Evolutionary conservation across 768 basidiomycete species (phyloP), one percentile per base, ranked within the genome.

Genomic region (Hericium erinaceus): DNA sequence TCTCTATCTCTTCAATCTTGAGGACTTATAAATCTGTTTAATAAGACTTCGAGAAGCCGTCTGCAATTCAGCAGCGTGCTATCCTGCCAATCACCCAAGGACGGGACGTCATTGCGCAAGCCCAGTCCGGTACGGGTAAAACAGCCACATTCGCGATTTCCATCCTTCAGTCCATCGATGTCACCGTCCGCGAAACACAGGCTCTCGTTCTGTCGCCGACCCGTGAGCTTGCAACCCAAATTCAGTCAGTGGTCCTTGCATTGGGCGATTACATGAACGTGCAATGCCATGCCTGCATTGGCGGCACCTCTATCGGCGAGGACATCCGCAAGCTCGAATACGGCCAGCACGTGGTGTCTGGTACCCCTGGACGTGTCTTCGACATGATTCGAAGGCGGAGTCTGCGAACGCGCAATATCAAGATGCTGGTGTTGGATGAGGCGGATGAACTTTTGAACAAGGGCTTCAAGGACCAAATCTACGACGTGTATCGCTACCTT

Each of bases 231-330:
- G 95, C 95, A 20, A 94, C 93, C n/a, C 95, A 98, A 76, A 99
- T 97, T 66, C 95, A 98, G 72, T 95, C 92, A 52, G 95, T 98
- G 62, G 84, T 98, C 33, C 82, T 98, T 58, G 95, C 95, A 26
- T 76, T 99, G 38, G 95, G 95, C 52, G 95, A 98, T 77, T 98
- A 98, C 72, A 95, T 98, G 95, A 97, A 97, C 69, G 91, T 99
- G 59, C 93, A 97, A 68, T 98, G 95, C 72, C 94, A 98, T 70
- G 95, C 94, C 48, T 97, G 95, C 73, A 97, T 98, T 68, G 95
- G 95, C 48, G 95, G 95, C 48, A 95, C 93, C 2, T 92, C 92
- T 40, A 93, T 99, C 64, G 92, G 94, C 16, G 95, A 99, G 76
- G 95, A 97, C 68, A 98, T 98, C 66, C 81, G 92, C 59, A 97